These are phyloP conservation scores for Aspergillus incahuasiensis DNA, from an alignment of 495 filamentous ascomycete species.

Conservation along the genomic window DNA sequence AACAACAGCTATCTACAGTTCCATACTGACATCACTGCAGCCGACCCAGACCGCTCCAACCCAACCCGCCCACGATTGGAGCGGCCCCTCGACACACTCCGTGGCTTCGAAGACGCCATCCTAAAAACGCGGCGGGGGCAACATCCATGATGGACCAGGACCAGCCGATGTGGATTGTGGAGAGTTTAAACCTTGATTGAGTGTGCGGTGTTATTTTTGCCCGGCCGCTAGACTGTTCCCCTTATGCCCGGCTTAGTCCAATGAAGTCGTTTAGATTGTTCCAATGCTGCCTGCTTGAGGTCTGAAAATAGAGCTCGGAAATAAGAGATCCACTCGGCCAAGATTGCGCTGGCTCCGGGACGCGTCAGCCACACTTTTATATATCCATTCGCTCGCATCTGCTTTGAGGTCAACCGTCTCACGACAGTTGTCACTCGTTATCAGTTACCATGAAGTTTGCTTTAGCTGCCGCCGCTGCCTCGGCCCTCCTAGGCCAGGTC, in stretches of 20 bases:
- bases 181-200: not conserved
- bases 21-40: slow-evolving; percentile 14
- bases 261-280: not conserved
- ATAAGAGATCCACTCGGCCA: not conserved
- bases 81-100: slow-evolving; percentile 88
- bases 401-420: not conserved
- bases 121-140: slow-evolving; percentile 44
- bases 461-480: slow-evolving; percentile 40
- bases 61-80: slow-evolving; percentile 85
- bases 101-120: slow-evolving; percentile 86
- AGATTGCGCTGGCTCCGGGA: not conserved
- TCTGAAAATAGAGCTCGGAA: slow-evolving; percentile 11
- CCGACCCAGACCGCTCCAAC: slow-evolving; percentile 39
- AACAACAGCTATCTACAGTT: not conserved
- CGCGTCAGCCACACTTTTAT: slow-evolving; percentile 9
- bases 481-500: slow-evolving; percentile 47
- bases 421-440: not conserved
- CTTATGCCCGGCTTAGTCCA: not conserved
- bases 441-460: slow-evolving; percentile 41
- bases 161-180: not conserved
- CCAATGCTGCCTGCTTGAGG: not conserved
- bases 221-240: not conserved
- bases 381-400: slow-evolving; percentile 1
- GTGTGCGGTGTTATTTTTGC: not conserved
- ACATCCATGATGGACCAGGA: slow-evolving; percentile 3